phyloP scores from a whole-genome alignment of 352 stramenopile genomes.

The Pythium brachiatum region DNA sequence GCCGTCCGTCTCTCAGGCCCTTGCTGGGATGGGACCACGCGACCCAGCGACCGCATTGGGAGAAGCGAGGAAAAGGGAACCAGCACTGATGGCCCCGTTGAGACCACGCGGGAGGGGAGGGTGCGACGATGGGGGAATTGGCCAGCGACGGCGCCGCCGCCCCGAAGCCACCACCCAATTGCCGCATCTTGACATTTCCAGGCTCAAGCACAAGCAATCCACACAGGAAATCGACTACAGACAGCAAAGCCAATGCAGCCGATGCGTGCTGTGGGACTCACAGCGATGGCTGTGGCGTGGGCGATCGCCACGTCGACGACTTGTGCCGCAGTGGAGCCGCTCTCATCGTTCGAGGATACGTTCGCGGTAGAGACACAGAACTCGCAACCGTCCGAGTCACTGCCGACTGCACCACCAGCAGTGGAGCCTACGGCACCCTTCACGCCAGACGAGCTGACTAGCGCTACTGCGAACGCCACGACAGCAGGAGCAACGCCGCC shows the following conservation, averaged over 20 bases:
- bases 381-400: too few species aligned
- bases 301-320: neutral
- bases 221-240: neutral
- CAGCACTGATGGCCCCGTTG: neutral
- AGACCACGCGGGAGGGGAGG: neutral
- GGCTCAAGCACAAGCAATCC: neutral
- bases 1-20: neutral
- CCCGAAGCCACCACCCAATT: neutral
- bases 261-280: neutral
- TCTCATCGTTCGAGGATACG: neutral
- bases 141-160: neutral
- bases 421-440: too few species aligned
- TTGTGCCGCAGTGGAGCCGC: neutral
- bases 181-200: slow-evolving; percentile 1
- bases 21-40: neutral
- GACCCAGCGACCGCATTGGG: neutral
- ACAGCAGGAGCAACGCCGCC: too few species aligned
- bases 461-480: too few species aligned
- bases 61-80: slow-evolving; percentile 1
- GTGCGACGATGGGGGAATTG: neutral
- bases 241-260: neutral
- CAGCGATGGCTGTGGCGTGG: neutral
- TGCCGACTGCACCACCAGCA: too few species aligned
- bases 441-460: too few species aligned
- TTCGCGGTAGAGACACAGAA: too few species aligned